Evolutionary conservation across 2,329 filamentous ascomycete species (phyloP).

Genomic region (Cladophialophora immunda): DNA sequence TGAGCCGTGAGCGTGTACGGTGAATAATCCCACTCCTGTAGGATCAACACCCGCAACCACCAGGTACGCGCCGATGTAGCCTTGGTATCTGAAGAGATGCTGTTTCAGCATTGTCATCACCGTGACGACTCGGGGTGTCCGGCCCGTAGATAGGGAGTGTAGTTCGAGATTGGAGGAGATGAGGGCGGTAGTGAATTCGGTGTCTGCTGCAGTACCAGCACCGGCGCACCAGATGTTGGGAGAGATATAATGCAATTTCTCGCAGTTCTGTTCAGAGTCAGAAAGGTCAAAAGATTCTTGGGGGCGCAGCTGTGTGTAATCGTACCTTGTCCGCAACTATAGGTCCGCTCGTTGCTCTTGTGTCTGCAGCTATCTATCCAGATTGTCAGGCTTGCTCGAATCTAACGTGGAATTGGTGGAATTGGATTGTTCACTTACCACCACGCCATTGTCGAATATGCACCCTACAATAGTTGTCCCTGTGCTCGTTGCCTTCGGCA

Average conservation of each 20-base stretch:
- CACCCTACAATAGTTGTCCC: constrained; percentile 99
- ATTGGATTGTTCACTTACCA: constrained; percentile 65
- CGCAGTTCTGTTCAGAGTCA: constrained; percentile 76
- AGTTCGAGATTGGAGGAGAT: constrained; percentile 99
- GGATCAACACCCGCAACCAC: constrained; percentile 97
- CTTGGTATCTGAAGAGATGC: constrained; percentile 98
- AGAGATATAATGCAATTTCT: constrained; percentile 98
- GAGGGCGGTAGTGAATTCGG: constrained; percentile 97
- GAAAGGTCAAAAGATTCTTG: not conserved
- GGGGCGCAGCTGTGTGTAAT: not conserved
- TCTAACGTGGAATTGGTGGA: constrained; percentile 2
- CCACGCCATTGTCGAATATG: constrained; percentile 94
- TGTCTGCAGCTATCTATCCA: constrained; percentile 90
- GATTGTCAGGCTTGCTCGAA: constrained; percentile 38
- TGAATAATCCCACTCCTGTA: constrained; percentile 94
- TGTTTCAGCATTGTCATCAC: constrained; percentile 99
- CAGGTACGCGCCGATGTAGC: constrained; percentile 96
- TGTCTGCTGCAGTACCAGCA: constrained; percentile 96
- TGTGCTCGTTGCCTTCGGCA: constrained; percentile 97
- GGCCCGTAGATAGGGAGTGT: constrained; percentile 93
- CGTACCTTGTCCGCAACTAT: constrained; percentile 96
- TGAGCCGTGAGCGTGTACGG: constrained; percentile 96
- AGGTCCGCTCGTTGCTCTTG: constrained; percentile 92
- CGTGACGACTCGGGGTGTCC: constrained; percentile 95
- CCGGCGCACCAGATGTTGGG: constrained; percentile 99